Conservation (phyloP, 257 asterid genomes). For the Striga asiatica region DNA sequence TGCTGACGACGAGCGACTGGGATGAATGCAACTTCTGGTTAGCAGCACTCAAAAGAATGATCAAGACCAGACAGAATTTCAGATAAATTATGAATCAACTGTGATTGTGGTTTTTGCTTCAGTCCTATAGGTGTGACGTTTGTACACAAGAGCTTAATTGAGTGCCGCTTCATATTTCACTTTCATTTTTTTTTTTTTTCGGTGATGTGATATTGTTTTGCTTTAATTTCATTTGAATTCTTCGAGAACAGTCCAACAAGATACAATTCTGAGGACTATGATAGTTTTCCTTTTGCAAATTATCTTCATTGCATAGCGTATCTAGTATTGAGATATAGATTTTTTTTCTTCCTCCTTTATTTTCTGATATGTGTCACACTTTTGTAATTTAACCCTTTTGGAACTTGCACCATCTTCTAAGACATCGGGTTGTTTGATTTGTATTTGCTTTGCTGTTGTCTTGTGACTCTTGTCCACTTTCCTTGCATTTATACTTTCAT, state of each 20-base stretch:
- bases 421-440: no score
- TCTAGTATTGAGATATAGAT: slow-evolving; percentile 31
- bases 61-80: slow-evolving; percentile 71
- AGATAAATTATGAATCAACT: slow-evolving; percentile 42
- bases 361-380: slow-evolving; percentile 5
- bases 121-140: slow-evolving; percentile 14
- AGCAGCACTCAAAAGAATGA: slow-evolving; percentile 80
- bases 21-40: slow-evolving; percentile 98
- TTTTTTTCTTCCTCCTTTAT: neutral
- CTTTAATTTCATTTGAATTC: slow-evolving; percentile 21
- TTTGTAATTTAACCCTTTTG: slow-evolving; percentile 25
- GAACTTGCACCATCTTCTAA: no score
- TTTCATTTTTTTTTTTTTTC: no score
- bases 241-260: slow-evolving; percentile 22
- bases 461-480: no score
- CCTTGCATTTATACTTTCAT: no score
- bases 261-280: slow-evolving; percentile 27
- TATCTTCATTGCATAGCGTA: slow-evolving; percentile 24
- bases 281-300: slow-evolving; percentile 24
- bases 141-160: slow-evolving; percentile 36
- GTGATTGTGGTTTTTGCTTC: slow-evolving; percentile 20
- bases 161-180: slow-evolving; percentile 20
- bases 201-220: slow-evolving; percentile 12
- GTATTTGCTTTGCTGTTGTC: no score
- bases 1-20: slow-evolving; percentile 92